phyloP scores from a whole-genome alignment of 345 rosid genomes.

The Acer campestre region DNA sequence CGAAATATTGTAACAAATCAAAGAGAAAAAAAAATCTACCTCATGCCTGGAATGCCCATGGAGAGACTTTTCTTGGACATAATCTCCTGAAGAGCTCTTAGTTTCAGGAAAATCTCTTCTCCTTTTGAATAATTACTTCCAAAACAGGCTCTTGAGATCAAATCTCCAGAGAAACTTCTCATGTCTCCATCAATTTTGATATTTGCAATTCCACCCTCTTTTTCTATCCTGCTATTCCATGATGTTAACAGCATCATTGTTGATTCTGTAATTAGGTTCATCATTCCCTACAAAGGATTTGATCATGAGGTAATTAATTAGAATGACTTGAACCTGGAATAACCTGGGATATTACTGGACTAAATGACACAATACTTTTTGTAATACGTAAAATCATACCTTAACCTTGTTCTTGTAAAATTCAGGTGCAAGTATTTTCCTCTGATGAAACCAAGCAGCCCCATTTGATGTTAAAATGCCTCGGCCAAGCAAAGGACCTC shows the following conservation, averaged over 20 bases:
- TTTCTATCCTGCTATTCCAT: constrained; percentile 39
- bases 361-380: too few species aligned
- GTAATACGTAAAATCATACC: constrained; percentile 19
- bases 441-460: constrained; percentile 44
- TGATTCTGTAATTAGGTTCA: constrained; percentile 36
- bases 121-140: constrained; percentile 45
- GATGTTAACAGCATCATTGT: constrained; percentile 24
- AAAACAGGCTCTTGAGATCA: constrained; percentile 56
- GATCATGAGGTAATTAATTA: neutral
- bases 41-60: constrained; percentile 39
- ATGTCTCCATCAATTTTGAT: constrained; percentile 36
- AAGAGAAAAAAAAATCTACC: constrained; percentile 21
- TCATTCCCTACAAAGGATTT: constrained; percentile 34
- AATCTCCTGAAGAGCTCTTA: constrained; percentile 39
- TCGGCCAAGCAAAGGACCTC: constrained; percentile 51
- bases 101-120: constrained; percentile 39
- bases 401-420: constrained; percentile 52
- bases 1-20: too few species aligned
- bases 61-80: constrained; percentile 39
- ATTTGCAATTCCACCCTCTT: constrained; percentile 32
- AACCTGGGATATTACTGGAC: too few species aligned
- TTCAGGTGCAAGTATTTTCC: constrained; percentile 52
- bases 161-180: constrained; percentile 52
- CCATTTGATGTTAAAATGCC: constrained; percentile 62
- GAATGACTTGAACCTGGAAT: too few species aligned